Conservation (phyloP, 306 rosid genomes). For the Rosa rugosa region DNA sequence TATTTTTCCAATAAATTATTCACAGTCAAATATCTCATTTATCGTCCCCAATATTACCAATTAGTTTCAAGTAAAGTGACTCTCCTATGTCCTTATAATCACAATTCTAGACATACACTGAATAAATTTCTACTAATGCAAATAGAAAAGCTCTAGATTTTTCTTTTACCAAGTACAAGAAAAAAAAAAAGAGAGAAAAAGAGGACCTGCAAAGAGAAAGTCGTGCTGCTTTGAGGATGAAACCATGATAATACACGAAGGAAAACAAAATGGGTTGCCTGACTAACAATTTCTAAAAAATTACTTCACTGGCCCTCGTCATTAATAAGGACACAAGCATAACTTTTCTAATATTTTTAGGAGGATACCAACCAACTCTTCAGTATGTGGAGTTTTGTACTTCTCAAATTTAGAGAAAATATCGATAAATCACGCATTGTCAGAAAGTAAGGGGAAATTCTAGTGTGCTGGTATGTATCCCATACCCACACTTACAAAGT, state of each 20-base stretch:
- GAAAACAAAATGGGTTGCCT: not conserved
- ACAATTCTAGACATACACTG: not conserved
- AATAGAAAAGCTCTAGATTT: not conserved
- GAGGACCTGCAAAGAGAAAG: not conserved
- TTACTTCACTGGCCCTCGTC: not conserved
- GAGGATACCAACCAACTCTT: not conserved
- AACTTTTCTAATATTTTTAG: not conserved
- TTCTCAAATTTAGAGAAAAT: not conserved
- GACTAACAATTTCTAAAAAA: not conserved
- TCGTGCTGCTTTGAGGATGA: not conserved
- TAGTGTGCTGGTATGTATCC: too few species aligned
- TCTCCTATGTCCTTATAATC: not conserved
- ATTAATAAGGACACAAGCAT: not conserved
- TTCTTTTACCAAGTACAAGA: not conserved
- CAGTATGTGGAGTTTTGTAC: not conserved
- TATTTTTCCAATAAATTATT: not conserved
- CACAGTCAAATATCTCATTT: not conserved
- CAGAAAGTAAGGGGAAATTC: not conserved
- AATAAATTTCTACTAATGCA: not conserved
- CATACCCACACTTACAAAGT: too few species aligned
- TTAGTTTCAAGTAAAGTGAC: not conserved
- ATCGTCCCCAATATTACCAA: not conserved
- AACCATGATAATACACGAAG: not conserved
- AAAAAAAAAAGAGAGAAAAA: not conserved
- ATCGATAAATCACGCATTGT: not conserved